A percentile compares a stretch with the other conserved stretches of the same genome.
These are phyloP conservation scores for Vicia sativa DNA, from an alignment of 306 rosid genomes.

Conservation along the genomic window DNA sequence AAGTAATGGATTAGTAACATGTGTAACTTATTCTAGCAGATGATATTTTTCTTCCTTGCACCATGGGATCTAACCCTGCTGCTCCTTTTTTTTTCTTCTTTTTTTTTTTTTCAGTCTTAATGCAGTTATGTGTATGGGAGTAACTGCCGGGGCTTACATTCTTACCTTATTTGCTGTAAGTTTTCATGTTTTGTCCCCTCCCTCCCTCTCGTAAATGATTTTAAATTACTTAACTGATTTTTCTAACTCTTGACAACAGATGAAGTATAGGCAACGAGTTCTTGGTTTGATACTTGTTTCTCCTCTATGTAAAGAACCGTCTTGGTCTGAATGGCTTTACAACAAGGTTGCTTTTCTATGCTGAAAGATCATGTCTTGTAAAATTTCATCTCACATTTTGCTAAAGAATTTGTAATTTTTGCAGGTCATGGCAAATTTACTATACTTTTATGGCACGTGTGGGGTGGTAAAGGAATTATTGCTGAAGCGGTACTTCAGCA, in stretches of 20 bases:
- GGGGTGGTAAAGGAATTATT: conserved; percentile 84
- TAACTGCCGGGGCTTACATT: conserved; percentile 93
- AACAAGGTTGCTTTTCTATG: conserved; percentile 69
- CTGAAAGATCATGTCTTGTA: conserved; percentile 19
- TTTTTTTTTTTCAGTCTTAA: conserved; percentile 56
- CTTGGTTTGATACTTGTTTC: conserved; percentile 94
- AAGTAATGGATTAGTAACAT: conserved; percentile 30
- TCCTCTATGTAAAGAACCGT: conserved; percentile 85
- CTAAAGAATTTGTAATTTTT: conserved; percentile 31
- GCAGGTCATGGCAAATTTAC: conserved; percentile 85
- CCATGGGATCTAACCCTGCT: conserved; percentile 41
- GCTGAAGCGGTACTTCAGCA: conserved; percentile 91
- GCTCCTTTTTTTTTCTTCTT: conserved; percentile 29
- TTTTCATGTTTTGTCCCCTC: conserved; percentile 11
- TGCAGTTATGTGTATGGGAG: conserved; percentile 98
- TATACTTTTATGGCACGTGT: conserved; percentile 93
- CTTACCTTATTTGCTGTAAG: conserved; percentile 93
- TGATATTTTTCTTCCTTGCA: conserved; percentile 1
- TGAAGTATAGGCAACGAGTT: conserved; percentile 80
- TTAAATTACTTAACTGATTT: conserved; percentile 18
- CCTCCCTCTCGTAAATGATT: conserved; percentile 23
- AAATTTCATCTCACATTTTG: conserved; percentile 17
- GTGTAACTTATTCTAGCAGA: conserved; percentile 25
- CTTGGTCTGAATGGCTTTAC: conserved; percentile 95
- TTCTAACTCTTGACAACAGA: conserved; percentile 57